phyloP scores from a whole-genome alignment of 2,329 filamentous ascomycete species.

The Dactylellina cionopaga region DNA sequence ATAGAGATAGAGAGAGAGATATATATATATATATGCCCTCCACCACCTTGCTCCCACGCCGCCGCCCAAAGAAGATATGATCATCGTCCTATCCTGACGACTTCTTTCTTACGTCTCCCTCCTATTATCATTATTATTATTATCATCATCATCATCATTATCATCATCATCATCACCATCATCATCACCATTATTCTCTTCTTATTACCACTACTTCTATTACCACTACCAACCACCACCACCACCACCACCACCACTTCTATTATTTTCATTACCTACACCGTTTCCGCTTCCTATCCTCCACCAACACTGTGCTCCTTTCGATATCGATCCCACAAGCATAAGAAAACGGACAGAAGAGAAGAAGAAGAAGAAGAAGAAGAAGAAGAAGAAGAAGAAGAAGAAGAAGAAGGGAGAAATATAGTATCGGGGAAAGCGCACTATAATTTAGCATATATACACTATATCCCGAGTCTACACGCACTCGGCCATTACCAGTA shows the following conservation, averaged over 20 bases:
- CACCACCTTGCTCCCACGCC: constrained; percentile 38
- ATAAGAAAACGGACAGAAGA: no score
- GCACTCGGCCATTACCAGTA: background rate
- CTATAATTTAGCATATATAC: background rate
- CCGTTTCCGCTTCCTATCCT: no score
- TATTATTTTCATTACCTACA: background rate
- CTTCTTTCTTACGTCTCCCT: background rate
- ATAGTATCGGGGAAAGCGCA: no score
- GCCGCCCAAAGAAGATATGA: constrained; percentile 49
- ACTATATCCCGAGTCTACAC: background rate
- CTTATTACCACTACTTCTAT: background rate
- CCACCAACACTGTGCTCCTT: no score
- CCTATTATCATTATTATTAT: background rate
- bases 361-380: no score
- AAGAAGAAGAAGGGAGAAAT: no score
- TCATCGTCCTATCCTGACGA: constrained; percentile 39
- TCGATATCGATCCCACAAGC: no score
- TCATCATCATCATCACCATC: background rate
- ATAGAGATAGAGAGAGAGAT: background rate
- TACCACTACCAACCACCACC: background rate
- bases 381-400: no score
- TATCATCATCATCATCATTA: background rate
- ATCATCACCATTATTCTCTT: no score
- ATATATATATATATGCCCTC: constrained; percentile 2
- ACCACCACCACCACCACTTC: background rate